Conservation (phyloP, 768 basidiomycete genomes). For the Tulasnella sp. region DNA sequence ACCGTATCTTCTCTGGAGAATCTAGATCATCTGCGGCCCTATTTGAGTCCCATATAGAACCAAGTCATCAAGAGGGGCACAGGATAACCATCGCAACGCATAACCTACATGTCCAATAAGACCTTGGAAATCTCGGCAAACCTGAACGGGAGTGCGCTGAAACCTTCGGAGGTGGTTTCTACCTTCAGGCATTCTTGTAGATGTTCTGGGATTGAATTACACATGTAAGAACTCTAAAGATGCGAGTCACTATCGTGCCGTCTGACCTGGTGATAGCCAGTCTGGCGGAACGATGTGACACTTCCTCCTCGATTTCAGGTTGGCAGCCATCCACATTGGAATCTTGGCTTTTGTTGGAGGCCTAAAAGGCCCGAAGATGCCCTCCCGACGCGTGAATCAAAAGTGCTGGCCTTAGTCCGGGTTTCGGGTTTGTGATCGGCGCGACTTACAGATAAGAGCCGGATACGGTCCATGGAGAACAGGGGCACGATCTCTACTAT, state of each 20-base stretch:
- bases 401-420: neutral
- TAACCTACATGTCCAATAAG: slow-evolving; percentile 77
- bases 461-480: slow-evolving; percentile 82
- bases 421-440: slow-evolving; percentile 2
- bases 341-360: slow-evolving; percentile 77
- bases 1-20: slow-evolving; percentile 71
- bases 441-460: slow-evolving; percentile 72
- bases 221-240: neutral
- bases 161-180: slow-evolving; percentile 64
- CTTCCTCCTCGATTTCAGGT: slow-evolving; percentile 89
- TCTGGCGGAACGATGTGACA: slow-evolving; percentile 84
- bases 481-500: slow-evolving; percentile 78
- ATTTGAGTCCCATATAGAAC: neutral
- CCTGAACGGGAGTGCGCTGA: slow-evolving; percentile 74
- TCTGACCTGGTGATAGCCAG: slow-evolving; percentile 80
- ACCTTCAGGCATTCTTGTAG: slow-evolving; percentile 61
- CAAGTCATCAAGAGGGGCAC: neutral
- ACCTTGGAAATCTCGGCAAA: slow-evolving; percentile 88
- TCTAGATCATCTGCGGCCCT: slow-evolving; percentile 89
- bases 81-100: slow-evolving; percentile 7
- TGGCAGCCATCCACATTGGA: slow-evolving; percentile 94
- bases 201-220: slow-evolving; percentile 44
- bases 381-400: slow-evolving; percentile 37
- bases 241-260: neutral
- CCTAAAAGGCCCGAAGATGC: slow-evolving; percentile 83